These are phyloP conservation scores for Fusarium dimerum DNA, from an alignment of 2,329 filamentous ascomycete species.

Conservation along the genomic window DNA sequence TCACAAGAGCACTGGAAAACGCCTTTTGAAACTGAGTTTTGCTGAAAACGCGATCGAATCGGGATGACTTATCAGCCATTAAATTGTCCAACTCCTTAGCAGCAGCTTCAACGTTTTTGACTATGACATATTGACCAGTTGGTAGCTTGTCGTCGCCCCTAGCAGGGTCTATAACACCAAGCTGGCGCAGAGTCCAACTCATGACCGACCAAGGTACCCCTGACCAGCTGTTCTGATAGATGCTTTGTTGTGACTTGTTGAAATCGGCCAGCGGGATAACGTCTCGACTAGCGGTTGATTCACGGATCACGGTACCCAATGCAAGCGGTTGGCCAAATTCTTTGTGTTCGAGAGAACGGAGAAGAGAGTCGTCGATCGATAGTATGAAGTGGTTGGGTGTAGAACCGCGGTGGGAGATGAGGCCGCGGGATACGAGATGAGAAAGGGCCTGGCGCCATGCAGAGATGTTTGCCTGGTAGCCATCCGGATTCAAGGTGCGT, in stretches of 20 bases:
- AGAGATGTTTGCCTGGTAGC: conserved; percentile 75
- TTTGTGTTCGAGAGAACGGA: conserved; percentile 70
- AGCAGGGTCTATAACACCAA: conserved; percentile 59
- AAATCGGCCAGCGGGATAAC: conserved; percentile 75
- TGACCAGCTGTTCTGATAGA: conserved; percentile 72
- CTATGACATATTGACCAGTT: conserved; percentile 64
- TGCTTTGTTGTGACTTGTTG: conserved; percentile 62
- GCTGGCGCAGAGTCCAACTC: conserved; percentile 72
- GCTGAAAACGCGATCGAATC: conserved; percentile 69
- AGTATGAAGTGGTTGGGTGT: conserved; percentile 53
- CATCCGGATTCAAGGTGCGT: conserved; percentile 77
- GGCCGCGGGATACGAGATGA: conserved; percentile 66
- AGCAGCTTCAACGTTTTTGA: conserved; percentile 62
- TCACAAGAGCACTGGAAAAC: conserved; percentile 55
- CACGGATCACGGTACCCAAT: conserved; percentile 73
- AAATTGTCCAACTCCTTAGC: conserved; percentile 55
- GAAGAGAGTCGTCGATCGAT: conserved; percentile 61
- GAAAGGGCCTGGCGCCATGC: conserved; percentile 78
- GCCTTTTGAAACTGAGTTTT: conserved; percentile 62
- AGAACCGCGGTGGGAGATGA: conserved; percentile 43
- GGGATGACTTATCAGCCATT: conserved; percentile 43
- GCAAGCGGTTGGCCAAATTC: conserved; percentile 82
- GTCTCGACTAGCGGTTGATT: conserved; percentile 68
- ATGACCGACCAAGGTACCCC: conserved; percentile 69
- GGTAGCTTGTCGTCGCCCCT: conserved; percentile 57